Evolutionary conservation across 2,329 filamentous ascomycete genomes (phyloP), one percentile per base, ranked within the genome.

Genomic region (Fusarium vanettenii): DNA sequence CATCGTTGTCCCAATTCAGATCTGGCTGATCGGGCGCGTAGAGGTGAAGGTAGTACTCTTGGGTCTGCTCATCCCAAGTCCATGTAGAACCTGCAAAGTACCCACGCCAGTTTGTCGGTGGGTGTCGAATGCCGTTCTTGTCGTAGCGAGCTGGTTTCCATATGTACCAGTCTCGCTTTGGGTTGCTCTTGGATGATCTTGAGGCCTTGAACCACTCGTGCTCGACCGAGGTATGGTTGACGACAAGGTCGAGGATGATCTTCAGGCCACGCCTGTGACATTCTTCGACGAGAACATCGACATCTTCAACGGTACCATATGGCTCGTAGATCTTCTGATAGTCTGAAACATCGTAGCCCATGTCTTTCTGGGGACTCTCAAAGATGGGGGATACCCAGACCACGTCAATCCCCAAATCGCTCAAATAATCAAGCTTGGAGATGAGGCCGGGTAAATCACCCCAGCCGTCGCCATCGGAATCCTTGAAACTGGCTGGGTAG

Each of bases 1-100:
- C 89, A 0, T 87, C 86, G 63, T 92, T 92, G 75, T 94, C 92
- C 93, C 93, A 95, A 82, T 95, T 95, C 5, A 96, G 86, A 74
- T 95, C 94, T 0, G 94, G 93, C 80, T 95, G 93, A 16, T 48
- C 43, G 68, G 92, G 89, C 1, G 88, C 43, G 87, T 2, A 91
- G 89, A 80, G 95, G 86, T 59, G 92, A 89, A 95, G 88, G 78
- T 94, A 95, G 81, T 94, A 95, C 81, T 95, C 91, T 50, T 87
- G 86, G 0, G 92, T 93, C 8, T 83, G 80, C 69, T 92, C 89
- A 75, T 94, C 92, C 82, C 88, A 95, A 50, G 90, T 85, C 92
- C 92, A 94, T 0, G 89, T 89, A 41, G 79, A 79, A 59, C 84
- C 84, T 31, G 82, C 82, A 67, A 86, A 86, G 8, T 86, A 78